Conservation (phyloP, 2,329 filamentous ascomycete genomes). For the Beauveria rudraprayagi region DNA sequence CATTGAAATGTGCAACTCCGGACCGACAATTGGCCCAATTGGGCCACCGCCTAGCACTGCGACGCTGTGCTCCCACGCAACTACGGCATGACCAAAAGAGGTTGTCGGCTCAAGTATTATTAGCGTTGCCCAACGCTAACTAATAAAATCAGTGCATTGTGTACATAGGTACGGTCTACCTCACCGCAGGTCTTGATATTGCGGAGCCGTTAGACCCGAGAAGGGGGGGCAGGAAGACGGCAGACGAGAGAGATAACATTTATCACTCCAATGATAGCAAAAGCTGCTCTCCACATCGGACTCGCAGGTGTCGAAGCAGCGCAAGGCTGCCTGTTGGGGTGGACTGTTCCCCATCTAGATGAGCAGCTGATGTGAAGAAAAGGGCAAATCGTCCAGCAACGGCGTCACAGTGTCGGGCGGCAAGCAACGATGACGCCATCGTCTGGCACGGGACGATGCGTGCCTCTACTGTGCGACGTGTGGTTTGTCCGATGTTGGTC, state of each 20-base stretch:
- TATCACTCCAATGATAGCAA: neutral
- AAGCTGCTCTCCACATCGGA: neutral
- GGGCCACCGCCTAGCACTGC: neutral
- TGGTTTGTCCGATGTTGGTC: neutral
- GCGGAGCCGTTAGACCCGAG: slow-evolving; percentile 1
- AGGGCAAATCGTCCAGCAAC: neutral
- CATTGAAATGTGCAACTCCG: neutral
- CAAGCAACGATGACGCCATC: neutral
- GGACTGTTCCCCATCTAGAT: neutral
- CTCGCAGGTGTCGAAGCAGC: neutral
- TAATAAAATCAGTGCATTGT: neutral
- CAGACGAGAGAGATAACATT: neutral
- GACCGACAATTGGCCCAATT: neutral
- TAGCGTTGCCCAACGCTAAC: neutral
- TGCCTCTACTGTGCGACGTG: neutral
- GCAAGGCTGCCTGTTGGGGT: neutral
- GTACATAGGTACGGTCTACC: neutral
- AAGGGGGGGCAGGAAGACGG: neutral
- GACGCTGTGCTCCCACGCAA: neutral
- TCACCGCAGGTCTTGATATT: slow-evolving; percentile 4
- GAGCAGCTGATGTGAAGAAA: slow-evolving; percentile 8
- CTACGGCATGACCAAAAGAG: neutral
- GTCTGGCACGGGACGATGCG: neutral
- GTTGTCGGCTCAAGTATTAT: neutral
- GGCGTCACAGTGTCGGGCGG: neutral